Evolutionary conservation across 495 filamentous ascomycete species (phyloP).

Genomic region (Neurospora discreta): DNA sequence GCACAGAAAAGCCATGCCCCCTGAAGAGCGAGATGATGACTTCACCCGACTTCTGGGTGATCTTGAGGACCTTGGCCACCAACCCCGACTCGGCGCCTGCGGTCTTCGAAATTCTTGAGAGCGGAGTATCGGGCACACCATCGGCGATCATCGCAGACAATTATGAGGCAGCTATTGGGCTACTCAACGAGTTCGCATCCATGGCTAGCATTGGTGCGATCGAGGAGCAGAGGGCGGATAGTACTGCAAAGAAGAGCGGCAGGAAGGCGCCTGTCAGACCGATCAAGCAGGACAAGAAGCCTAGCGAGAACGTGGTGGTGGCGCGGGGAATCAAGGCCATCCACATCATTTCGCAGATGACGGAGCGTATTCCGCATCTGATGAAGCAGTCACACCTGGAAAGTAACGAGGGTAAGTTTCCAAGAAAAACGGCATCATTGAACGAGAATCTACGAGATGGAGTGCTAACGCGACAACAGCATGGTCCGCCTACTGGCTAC

Average conservation of each 20-base stretch:
- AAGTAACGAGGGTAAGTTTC: constrained; percentile 57
- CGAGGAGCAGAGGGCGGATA: constrained; percentile 69
- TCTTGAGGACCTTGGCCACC: constrained; percentile 62
- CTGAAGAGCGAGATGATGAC: constrained; percentile 87
- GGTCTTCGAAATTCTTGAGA: constrained; percentile 76
- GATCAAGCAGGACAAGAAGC: constrained; percentile 33
- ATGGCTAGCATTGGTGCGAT: constrained; percentile 71
- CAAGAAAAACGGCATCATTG: background rate
- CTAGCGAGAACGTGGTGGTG: constrained; percentile 61
- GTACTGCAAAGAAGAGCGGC: constrained; percentile 31
- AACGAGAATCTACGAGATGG: background rate
- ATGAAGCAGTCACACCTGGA: constrained; percentile 93
- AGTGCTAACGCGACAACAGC: constrained; percentile 40
- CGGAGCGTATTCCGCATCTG: constrained; percentile 64
- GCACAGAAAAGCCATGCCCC: constrained; percentile 61
- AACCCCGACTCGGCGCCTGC: constrained; percentile 56
- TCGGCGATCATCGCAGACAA: constrained; percentile 87
- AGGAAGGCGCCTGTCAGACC: constrained; percentile 29
- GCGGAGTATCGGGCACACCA: constrained; percentile 50
- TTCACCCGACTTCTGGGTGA: constrained; percentile 95
- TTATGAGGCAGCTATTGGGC: constrained; percentile 70
- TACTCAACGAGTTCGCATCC: constrained; percentile 84
- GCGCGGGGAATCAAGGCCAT: constrained; percentile 71
- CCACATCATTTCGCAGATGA: constrained; percentile 67
- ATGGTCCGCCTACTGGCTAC: constrained; percentile 97